Base-by-base conservation (phyloP, 148 eudicot genomes). In the Dianthus caryophyllus region DNA sequence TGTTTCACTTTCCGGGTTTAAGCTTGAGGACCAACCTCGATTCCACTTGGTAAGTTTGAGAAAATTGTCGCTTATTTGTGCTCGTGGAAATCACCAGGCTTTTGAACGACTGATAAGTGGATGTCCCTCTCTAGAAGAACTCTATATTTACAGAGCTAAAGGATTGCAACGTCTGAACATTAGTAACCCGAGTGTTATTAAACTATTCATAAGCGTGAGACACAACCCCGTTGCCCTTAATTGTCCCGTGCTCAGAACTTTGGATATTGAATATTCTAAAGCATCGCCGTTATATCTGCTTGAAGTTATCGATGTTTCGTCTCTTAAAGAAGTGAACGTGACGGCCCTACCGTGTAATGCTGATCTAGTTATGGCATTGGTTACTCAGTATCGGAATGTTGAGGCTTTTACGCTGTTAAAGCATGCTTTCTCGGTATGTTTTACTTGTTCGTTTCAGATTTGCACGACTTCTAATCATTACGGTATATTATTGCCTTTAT, bases 241-340 rank as follows among this genome's bases (percentile, higher is more conserved):
- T 66, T 31, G 69, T 18, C 69, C 59, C 43, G 7, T 21, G 6
- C 44, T 66, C 30, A 66, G 36, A 54, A 21, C 21, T 14, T 9
- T 66, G 29, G 20, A 50, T 20, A 51, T 51, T 13, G 5, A 0
- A 20, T 1, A 5, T 10, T 11, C 0, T 21, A 14, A 5, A 2
- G 2, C 2, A 13, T 25, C 22, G 18, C 0, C 26, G 27, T 5
- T 8, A 36, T 12, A 33, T 38, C 24, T 8, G 27, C 48, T 51
- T 1, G 17, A 52, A 7, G 6, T 51, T 27, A 31, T 33, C 1
- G 59, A 36, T 51, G 31, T 31, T 36, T 22, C 44, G 13, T 51
- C 60, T 60, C 64, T 38, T 36, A 16, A 60, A 60, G 27, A 60
- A 60, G 64, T 60, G 47, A 60, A 60, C 11, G 25, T 60, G 5